These are phyloP conservation scores for Myriosclerotinia curreyana DNA, from an alignment of 2,329 filamentous ascomycete genomes.

Conservation along the genomic window DNA sequence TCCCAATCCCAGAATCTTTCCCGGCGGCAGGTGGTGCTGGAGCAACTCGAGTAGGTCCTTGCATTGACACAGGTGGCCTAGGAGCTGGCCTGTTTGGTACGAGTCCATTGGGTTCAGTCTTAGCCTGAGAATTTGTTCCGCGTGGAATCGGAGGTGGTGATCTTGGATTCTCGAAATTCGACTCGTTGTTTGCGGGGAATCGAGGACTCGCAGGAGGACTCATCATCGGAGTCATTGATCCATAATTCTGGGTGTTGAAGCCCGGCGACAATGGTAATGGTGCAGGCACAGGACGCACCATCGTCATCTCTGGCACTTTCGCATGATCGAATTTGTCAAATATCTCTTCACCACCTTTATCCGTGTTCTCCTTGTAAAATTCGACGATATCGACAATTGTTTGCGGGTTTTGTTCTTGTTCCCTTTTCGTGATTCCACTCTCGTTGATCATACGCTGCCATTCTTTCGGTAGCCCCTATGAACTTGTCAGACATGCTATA, in stretches of 20 bases:
- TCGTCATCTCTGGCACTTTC: conserved; percentile 54
- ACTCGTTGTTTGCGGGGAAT: conserved; percentile 84
- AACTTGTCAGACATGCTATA: conserved; percentile 7
- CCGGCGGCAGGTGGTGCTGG: conserved; percentile 55
- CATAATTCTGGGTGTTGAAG: conserved; percentile 55
- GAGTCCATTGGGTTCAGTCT: conserved; percentile 54
- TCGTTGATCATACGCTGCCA: conserved; percentile 96
- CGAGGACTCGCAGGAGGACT: conserved; percentile 81
- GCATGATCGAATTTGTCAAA: conserved; percentile 97
- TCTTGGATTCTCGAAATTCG: conserved; percentile 95
- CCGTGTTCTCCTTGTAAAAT: conserved; percentile 94
- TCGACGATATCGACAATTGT: conserved; percentile 93
- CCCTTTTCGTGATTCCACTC: conserved; percentile 93
- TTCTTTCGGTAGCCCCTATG: conserved; percentile 87
- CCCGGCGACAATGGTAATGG: conserved; percentile 38
- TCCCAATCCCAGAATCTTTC: conserved; percentile 63
- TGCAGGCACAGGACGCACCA: conserved; percentile 36
- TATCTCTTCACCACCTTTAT: conserved; percentile 70
- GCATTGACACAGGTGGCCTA: conserved; percentile 74
- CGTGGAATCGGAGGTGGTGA: conserved; percentile 84
- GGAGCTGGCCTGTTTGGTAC: conserved; percentile 83
- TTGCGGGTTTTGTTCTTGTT: conserved; percentile 92
- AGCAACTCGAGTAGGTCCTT: conserved; percentile 59
- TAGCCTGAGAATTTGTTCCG: conserved; percentile 43
- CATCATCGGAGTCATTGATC: conserved; percentile 46